These are phyloP conservation scores for Cladosporium sp. DNA, from an alignment of 2,329 filamentous ascomycete species.

Conservation along the genomic window DNA sequence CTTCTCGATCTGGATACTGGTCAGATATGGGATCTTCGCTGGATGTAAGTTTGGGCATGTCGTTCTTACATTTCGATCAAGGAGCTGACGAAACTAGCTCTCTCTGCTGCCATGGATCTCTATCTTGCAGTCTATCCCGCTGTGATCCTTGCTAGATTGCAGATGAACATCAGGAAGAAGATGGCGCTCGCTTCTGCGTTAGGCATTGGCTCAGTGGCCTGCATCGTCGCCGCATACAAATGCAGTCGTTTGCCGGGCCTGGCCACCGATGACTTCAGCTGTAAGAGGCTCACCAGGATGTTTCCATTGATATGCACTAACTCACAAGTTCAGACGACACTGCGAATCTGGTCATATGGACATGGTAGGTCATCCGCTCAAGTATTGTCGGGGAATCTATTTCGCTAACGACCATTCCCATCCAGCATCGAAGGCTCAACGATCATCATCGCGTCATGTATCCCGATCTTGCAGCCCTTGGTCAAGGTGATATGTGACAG, in stretches of 20 bases:
- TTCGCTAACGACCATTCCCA: neutral
- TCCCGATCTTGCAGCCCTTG: slow-evolving; percentile 40
- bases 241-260: slow-evolving; percentile 37
- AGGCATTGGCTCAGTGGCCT: slow-evolving; percentile 44
- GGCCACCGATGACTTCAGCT: slow-evolving; percentile 35
- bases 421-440: slow-evolving; percentile 37
- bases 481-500: slow-evolving; percentile 23
- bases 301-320: neutral
- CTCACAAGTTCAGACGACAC: slow-evolving; percentile 36
- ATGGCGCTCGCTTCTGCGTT: slow-evolving; percentile 43
- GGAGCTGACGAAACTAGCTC: neutral
- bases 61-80: too few relatives aligned
- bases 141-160: slow-evolving; percentile 41
- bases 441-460: slow-evolving; percentile 41
- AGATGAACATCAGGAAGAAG: slow-evolving; percentile 47
- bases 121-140: slow-evolving; percentile 49
- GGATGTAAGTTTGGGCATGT: neutral
- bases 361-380: slow-evolving; percentile 27
- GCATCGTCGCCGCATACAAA: slow-evolving; percentile 39
- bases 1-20: slow-evolving; percentile 9
- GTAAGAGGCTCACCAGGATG: slow-evolving; percentile 27
- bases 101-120: slow-evolving; percentile 38
- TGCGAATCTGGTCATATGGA: slow-evolving; percentile 51
- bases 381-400: neutral
- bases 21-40: slow-evolving; percentile 11